Conservation (phyloP, 2,329 filamentous ascomycete genomes). For the Fusarium sublunatum region DNA sequence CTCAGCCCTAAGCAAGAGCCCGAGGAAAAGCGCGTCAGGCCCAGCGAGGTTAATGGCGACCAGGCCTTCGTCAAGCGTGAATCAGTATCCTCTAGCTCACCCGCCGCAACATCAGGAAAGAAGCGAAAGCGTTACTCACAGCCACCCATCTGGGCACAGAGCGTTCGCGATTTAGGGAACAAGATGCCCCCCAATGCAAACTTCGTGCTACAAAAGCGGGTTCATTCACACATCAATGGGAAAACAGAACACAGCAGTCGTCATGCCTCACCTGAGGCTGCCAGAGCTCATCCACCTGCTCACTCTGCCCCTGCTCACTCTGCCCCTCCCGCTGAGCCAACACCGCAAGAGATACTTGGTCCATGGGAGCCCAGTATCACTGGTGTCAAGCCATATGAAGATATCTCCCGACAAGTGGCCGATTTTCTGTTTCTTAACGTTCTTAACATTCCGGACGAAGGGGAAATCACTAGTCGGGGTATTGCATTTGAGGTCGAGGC, state of each 20-base stretch:
- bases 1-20: slow-evolving; percentile 64
- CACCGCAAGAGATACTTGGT: slow-evolving; percentile 57
- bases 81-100: slow-evolving; percentile 48
- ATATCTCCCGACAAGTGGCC: slow-evolving; percentile 79
- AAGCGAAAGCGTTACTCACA: slow-evolving; percentile 54
- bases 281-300: slow-evolving; percentile 35
- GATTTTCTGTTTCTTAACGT: slow-evolving; percentile 83
- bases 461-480: slow-evolving; percentile 70
- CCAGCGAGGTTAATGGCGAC: slow-evolving; percentile 61
- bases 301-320: slow-evolving; percentile 8
- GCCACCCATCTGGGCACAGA: slow-evolving; percentile 63
- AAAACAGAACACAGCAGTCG: slow-evolving; percentile 50
- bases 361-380: slow-evolving; percentile 76
- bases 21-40: slow-evolving; percentile 60
- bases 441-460: slow-evolving; percentile 72
- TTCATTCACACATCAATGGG: slow-evolving; percentile 52
- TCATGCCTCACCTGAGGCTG: slow-evolving; percentile 49
- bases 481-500: slow-evolving; percentile 93
- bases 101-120: slow-evolving; percentile 52
- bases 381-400: slow-evolving; percentile 76
- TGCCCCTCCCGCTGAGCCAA: slow-evolving; percentile 45
- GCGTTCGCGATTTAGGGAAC: slow-evolving; percentile 50
- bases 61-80: slow-evolving; percentile 31
- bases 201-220: slow-evolving; percentile 45
- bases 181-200: slow-evolving; percentile 51